Base-by-base conservation (phyloP, 2,329 filamentous ascomycete genomes). In the Colletotrichum sp. region DNA sequence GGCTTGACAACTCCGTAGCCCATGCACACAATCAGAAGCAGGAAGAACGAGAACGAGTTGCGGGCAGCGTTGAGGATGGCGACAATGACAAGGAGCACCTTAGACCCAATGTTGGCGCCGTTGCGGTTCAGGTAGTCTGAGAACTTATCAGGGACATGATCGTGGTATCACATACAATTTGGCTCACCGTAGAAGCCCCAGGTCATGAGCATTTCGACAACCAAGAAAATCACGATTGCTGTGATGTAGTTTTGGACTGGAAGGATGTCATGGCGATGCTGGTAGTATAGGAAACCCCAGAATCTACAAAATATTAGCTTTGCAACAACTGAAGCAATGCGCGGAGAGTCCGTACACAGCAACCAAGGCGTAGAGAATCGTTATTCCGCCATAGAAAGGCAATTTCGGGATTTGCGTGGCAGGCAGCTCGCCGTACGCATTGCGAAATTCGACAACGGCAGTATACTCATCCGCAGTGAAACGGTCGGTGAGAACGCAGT, bases 241-340 rank as follows among this genome's bases (percentile, higher is more conserved):
- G 97, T 99, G 80, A 99, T 99, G 85, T 99, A 99, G 84, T 99
- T 99, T 85, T 99, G 97, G 3, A 99, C 97, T 18, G 98, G 94
- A 82, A 99, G 55, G n/a, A 84, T 99, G 84, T 99, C 97, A 81
- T 94, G 92, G 76, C 96, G 92, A 84, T 99, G 95, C 85, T 98
- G 96, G 81, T 96, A 96, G 86, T 99, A 99, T 26, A 99, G 89
- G 85, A 98, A 98, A 12, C 92, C 95, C 97, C 97, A 99, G 84
- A 96, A 96, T 15, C 92, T 93, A 77, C 21, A 77, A 67, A 77
- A 57, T 36, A 78, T 81, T 76, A 82, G 81, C 49, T 75, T 32
- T 28, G 34, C 64, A 21, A 24, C 24, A n/a, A 30, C 12, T 13
- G 39, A 13, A n/a, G 6, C 65, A 44, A 64, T 21, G 24, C 10